Evolutionary conservation across 768 basidiomycete genomes (phyloP), one percentile per base, ranked within the genome.

Genomic region (Suillus bovinus): DNA sequence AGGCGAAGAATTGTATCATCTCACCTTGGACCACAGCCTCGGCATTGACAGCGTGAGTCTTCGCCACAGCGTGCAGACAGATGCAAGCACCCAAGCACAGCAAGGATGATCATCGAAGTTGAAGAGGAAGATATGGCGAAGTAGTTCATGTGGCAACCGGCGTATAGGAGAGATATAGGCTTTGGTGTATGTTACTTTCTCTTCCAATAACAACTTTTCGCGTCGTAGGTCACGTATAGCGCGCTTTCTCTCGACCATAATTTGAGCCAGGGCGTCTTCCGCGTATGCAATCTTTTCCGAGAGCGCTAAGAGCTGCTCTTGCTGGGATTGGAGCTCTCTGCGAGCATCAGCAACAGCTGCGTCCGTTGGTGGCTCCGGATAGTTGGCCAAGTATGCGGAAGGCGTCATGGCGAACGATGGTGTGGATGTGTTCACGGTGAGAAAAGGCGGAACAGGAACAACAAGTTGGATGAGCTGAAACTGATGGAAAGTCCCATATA

Each of bases 121-220:
- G 75, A 84, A 83, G 64, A 84, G 70, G 69, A 93, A 93, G 67
- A 93, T 85, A 62, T 86, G 83, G 59, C 87, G 80, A 56, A 92
- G 79, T n/a, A 93, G 76, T 67, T 93, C 91, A 41, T 81, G 75
- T 1, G 91, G 91, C 29, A 93, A 78, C 46, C 88, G 78, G 33
- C 87, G 79, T 64, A 93, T 86, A 36, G 90, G 90, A 13, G 90
- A 84, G 61, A 92, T 79, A 69, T 90, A 92, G 1, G 87, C 87
- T 71, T 81, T 75, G 4, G 86, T 81, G 27, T 76, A 77, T 33
- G 74, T 72, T 42, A 86, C 77, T 47, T 78, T 77, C 31, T 82
- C 76, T 69, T 88, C 81, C 24, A 90, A 66, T 7, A 62, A 68
- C 17, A 69, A 71, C 53, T 81, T 82, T 67, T 89, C 83, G 41